Conservation (phyloP, 148 eudicot genomes). For the Vaccinium darrowii region DNA sequence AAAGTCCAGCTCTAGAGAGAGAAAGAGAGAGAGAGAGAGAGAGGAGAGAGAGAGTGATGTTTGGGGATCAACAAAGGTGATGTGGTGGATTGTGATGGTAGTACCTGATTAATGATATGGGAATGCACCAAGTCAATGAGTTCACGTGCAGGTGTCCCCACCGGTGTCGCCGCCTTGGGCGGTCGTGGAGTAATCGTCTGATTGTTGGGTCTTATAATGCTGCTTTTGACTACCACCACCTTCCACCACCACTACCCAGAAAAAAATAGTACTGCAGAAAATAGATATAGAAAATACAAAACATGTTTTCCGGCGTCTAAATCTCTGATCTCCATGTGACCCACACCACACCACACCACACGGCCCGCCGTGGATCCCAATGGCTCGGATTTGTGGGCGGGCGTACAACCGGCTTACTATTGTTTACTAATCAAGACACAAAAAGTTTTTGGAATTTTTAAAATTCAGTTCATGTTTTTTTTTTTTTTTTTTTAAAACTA, state of each 20-base stretch:
- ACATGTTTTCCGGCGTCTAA: background rate
- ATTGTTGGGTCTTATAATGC: background rate
- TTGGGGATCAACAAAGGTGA: too few relatives aligned
- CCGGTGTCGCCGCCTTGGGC: slow-evolving; percentile 13
- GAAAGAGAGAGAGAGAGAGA: background rate
- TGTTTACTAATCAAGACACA: too few relatives aligned
- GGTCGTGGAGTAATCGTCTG: background rate
- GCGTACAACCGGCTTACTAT: background rate
- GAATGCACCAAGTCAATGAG: background rate
- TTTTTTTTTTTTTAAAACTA: too few relatives aligned
- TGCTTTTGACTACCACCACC: slow-evolving; percentile 4
- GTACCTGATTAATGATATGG: background rate
- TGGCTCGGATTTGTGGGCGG: background rate
- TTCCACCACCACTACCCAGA: background rate
- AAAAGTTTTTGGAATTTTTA: too few relatives aligned
- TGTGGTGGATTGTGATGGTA: too few relatives aligned
- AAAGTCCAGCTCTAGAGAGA: background rate
- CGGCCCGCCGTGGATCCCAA: background rate
- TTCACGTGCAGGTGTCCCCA: slow-evolving; percentile 17
- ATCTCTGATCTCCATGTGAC: background rate
- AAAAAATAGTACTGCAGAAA: background rate
- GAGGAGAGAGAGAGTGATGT: background rate
- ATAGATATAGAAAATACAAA: background rate
- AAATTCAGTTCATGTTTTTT: too few relatives aligned
- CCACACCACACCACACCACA: background rate